phyloP scores from a whole-genome alignment of 2,329 filamentous ascomycete species.

The Fusarium hainanense region DNA sequence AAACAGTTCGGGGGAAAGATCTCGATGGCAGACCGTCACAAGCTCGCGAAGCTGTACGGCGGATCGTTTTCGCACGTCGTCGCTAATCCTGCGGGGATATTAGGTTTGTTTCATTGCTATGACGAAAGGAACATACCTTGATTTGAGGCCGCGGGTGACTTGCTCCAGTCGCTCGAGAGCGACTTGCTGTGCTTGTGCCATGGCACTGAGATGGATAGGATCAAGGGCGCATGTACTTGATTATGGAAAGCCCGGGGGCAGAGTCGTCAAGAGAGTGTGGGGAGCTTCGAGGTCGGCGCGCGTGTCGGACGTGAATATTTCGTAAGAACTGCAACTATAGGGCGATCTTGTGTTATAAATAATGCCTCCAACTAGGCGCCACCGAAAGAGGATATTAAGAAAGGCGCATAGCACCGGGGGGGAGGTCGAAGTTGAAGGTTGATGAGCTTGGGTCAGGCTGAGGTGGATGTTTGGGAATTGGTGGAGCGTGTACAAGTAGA shows the following conservation, averaged over 20 bases:
- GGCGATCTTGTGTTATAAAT: background rate
- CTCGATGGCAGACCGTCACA: conserved; percentile 68
- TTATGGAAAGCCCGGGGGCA: conserved; percentile 8
- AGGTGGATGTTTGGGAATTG: conserved; percentile 43
- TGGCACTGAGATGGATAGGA: conserved; percentile 43
- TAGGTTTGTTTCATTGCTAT: conserved; percentile 16
- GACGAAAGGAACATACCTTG: conserved; percentile 57
- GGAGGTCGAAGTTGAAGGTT: conserved; percentile 35
- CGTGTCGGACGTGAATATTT: conserved; percentile 14
- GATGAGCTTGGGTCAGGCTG: conserved; percentile 43
- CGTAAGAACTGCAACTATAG: background rate
- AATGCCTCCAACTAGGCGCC: conserved; percentile 32
- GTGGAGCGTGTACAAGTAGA: conserved; percentile 25
- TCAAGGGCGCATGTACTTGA: conserved; percentile 48
- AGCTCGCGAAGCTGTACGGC: conserved; percentile 66
- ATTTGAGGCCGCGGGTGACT: conserved; percentile 66
- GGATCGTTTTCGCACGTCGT: conserved; percentile 64
- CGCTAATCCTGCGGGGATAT: conserved; percentile 49
- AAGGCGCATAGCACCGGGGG: conserved; percentile 41
- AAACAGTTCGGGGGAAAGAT: conserved; percentile 85
- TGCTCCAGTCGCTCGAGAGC: conserved; percentile 67
- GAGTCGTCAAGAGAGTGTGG: conserved; percentile 11
- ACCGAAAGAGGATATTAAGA: conserved; percentile 31
- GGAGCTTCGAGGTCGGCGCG: conserved; percentile 18
- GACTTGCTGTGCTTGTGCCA: conserved; percentile 62